Conservation (phyloP, 352 stramenopile genomes). For the Thraustochytrium sp. region DNA sequence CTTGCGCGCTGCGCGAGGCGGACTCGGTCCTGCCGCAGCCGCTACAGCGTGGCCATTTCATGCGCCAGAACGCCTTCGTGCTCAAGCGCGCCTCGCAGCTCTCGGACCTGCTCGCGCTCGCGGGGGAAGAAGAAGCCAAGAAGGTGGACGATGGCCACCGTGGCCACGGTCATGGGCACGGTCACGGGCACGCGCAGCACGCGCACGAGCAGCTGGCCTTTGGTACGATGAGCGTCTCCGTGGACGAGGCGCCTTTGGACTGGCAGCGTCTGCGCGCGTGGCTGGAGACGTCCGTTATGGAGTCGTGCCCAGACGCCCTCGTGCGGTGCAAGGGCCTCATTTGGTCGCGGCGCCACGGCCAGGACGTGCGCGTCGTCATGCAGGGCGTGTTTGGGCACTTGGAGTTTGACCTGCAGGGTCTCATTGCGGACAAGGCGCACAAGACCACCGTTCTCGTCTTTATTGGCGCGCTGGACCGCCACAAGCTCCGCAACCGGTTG, state of each 20-base stretch:
- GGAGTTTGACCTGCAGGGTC: background rate
- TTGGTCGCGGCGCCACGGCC: background rate
- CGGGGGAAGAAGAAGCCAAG: background rate
- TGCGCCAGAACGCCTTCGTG: background rate
- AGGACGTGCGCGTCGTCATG: background rate
- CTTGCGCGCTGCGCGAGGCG: background rate
- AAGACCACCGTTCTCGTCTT: conserved; percentile 9
- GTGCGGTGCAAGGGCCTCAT: conserved; percentile 18
- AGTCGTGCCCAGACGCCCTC: background rate
- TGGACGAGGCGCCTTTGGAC: background rate
- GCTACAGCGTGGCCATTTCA: background rate
- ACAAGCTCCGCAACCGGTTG: conserved; percentile 6
- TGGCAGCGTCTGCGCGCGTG: background rate
- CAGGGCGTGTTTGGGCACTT: conserved; percentile 29
- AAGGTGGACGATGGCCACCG: background rate
- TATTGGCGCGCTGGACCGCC: conserved; percentile 24
- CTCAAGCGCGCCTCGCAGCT: background rate
- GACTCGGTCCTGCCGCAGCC: background rate
- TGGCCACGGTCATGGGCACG: background rate
- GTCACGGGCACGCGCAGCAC: background rate
- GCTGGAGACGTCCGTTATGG: conserved; percentile 8
- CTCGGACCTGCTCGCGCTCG: background rate
- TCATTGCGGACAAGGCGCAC: background rate
- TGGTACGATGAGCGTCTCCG: background rate
- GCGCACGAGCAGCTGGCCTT: background rate